phyloP scores from a whole-genome alignment of 2,329 filamentous ascomycete genomes.

The Harringtonia aguacate region DNA sequence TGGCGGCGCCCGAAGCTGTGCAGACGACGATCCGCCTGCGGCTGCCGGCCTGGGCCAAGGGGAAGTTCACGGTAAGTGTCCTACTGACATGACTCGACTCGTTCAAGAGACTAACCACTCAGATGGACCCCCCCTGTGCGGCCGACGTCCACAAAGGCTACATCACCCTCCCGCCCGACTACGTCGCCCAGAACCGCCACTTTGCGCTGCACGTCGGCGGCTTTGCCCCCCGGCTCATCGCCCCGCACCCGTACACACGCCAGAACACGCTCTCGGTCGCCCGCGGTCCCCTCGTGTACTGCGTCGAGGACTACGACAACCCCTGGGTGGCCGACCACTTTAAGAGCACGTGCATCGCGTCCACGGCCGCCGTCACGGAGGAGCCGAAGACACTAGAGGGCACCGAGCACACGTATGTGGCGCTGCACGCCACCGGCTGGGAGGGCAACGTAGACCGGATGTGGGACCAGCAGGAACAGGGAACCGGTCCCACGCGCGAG shows the following conservation, averaged over 20 bases:
- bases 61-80: conserved; percentile 18
- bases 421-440: conserved; percentile 14
- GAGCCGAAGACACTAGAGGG: conserved; percentile 13
- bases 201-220: conserved; percentile 34
- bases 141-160: conserved; percentile 36
- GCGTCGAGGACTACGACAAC: conserved; percentile 49
- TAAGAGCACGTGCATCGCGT: conserved; percentile 26
- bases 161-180: conserved; percentile 30
- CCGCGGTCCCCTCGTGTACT: conserved; percentile 49
- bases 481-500: conserved; percentile 8
- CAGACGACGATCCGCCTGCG: conserved; percentile 34
- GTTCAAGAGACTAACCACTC: too few species aligned
- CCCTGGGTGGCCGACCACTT: conserved; percentile 44
- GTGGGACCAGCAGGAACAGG: conserved; percentile 2
- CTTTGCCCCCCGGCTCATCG: conserved; percentile 35
- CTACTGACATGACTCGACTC: not conserved
- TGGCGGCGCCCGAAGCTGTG: conserved; percentile 21
- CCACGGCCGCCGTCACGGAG: conserved; percentile 11
- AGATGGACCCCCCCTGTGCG: conserved; percentile 8
- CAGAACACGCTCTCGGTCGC: conserved; percentile 43
- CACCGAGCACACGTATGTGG: conserved; percentile 18
- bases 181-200: conserved; percentile 23
- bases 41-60: conserved; percentile 41
- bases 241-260: conserved; percentile 44
- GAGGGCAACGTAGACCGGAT: not conserved